phyloP scores from a whole-genome alignment of 352 stramenopile genomes.

The Globisporangium spiculum region DNA sequence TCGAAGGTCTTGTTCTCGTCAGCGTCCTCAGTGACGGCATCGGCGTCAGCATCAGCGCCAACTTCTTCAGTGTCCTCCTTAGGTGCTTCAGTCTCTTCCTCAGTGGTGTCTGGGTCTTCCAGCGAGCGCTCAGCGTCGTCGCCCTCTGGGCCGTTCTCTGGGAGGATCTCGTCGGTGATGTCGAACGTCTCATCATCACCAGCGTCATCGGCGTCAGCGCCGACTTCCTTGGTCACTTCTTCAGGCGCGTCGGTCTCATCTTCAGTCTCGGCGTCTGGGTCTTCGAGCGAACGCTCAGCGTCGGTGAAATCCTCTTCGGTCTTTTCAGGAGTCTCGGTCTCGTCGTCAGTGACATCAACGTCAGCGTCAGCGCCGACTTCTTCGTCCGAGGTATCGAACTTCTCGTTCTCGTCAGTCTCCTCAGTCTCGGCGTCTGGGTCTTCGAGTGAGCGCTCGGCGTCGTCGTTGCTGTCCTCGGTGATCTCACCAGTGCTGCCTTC shows the following conservation, averaged over 20 bases:
- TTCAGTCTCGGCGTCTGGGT: background rate
- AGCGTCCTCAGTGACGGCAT: background rate
- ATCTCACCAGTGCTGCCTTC: no score
- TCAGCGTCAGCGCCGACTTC: no score
- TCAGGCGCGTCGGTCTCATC: no score
- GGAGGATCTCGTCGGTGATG: background rate
- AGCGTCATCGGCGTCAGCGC: no score
- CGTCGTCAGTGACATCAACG: background rate
- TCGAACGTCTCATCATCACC: background rate
- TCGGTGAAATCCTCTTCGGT: no score
- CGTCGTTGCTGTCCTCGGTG: background rate
- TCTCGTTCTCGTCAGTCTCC: no score
- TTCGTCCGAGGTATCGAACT: no score
- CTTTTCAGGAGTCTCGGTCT: background rate
- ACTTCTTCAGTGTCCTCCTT: background rate
- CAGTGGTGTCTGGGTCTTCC: background rate
- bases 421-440: no score
- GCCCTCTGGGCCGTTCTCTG: background rate
- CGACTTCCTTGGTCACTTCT: no score
- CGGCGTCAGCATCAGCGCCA: background rate
- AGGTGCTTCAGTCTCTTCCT: background rate
- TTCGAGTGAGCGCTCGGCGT: no score
- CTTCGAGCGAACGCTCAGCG: no score
- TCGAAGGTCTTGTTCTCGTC: conserved; percentile 1
- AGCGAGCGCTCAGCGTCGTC: background rate